A percentile compares a stretch with the other conserved stretches of the same genome.
phyloP scores from a whole-genome alignment of 306 rosid genomes.

The apple (Malus domestica) region DNA sequence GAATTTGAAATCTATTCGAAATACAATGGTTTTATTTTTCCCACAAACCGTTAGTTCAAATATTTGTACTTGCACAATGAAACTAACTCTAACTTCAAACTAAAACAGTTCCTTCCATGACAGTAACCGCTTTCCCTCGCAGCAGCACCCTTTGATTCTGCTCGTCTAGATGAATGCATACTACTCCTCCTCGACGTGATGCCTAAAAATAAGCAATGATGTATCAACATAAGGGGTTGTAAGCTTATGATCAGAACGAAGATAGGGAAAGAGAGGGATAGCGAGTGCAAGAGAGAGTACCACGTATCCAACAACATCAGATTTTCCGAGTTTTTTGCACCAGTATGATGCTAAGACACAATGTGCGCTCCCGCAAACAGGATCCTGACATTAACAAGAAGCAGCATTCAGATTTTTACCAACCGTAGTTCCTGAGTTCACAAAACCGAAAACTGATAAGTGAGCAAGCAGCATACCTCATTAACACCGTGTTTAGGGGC shows the following conservation, averaged over 20 bases:
- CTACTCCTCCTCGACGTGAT: conserved; percentile 63
- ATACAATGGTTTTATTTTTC: too few species aligned
- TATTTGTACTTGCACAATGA: too few species aligned
- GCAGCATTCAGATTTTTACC: background rate
- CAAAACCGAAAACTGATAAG: background rate
- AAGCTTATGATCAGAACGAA: background rate
- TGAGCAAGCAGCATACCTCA: conserved; percentile 40
- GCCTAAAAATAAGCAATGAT: conserved; percentile 39
- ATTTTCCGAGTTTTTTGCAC: conserved; percentile 64
- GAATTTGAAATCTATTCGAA: too few species aligned
- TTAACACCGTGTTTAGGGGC: conserved; percentile 52
- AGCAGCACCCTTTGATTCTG: conserved; percentile 53
- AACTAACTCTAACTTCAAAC: conserved; percentile 22
- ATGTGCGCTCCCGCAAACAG: conserved; percentile 61
- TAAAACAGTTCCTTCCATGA: conserved; percentile 60
- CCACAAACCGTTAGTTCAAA: too few species aligned
- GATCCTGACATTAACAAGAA: conserved; percentile 37
- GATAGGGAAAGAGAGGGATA: background rate
- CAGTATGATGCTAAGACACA: conserved; percentile 63
- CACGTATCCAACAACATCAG: conserved; percentile 55
- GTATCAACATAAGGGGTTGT: background rate
- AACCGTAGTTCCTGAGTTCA: background rate
- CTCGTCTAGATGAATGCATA: conserved; percentile 50
- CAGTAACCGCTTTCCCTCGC: conserved; percentile 63
- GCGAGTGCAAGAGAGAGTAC: conserved; percentile 19